A percentile compares a stretch with the other conserved stretches of the same genome.
phyloP scores from a whole-genome alignment of 139 green algal species.

The Chlorella sp. region DNA sequence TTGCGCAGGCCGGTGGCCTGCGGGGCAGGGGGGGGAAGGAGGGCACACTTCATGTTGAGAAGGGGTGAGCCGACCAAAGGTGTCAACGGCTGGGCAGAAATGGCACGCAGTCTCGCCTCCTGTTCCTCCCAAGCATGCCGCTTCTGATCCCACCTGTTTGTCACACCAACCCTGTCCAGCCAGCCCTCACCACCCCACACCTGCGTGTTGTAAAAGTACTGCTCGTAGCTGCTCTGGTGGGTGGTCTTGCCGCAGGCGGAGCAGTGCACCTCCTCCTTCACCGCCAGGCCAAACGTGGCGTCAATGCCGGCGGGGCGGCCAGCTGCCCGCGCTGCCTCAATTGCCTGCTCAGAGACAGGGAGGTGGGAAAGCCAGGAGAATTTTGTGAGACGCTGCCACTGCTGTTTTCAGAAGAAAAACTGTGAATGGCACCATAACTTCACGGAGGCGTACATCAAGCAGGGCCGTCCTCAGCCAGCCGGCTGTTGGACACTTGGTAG shows the following conservation, averaged over 20 bases:
- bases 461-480: background rate
- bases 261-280: conserved; percentile 7
- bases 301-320: background rate
- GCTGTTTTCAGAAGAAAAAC: background rate
- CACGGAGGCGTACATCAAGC: background rate
- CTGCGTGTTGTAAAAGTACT: conserved; percentile 18
- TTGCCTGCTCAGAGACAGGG: background rate
- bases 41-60: background rate
- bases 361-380: background rate
- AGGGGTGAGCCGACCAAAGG: no score
- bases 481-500: background rate
- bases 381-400: background rate
- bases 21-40: background rate
- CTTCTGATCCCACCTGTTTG: background rate
- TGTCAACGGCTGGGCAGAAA: background rate
- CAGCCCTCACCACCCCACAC: background rate
- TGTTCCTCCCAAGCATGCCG: background rate
- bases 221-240: background rate
- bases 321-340: background rate
- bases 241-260: background rate
- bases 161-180: background rate
- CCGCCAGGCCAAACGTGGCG: background rate
- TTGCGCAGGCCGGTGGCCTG: background rate
- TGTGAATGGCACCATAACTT: background rate
- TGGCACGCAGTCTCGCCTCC: no score